phyloP scores from a whole-genome alignment of 345 rosid species.

The Hypericum androsaemum region DNA sequence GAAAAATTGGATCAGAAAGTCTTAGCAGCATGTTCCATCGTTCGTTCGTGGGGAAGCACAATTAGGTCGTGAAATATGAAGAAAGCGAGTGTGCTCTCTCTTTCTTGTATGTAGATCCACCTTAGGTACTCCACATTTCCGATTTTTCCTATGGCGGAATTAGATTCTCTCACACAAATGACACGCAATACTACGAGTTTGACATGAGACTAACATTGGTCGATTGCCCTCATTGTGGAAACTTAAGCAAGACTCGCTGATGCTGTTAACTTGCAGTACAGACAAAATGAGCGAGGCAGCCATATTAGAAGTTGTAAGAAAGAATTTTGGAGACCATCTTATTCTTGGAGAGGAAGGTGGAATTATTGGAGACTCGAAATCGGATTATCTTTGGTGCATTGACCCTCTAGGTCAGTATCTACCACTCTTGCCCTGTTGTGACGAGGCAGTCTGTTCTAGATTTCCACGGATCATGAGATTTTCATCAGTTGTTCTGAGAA shows the following conservation, averaged over 20 bases:
- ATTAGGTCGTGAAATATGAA: too few species aligned
- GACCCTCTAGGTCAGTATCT: constrained; percentile 77
- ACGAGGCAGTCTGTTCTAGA: background rate
- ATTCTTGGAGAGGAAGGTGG: constrained; percentile 98
- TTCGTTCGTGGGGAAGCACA: too few species aligned
- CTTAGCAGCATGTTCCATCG: too few species aligned
- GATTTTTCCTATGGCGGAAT: too few species aligned
- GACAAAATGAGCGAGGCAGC: constrained; percentile 88
- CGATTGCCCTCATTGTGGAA: background rate
- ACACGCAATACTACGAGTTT: too few species aligned
- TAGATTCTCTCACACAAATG: too few species aligned
- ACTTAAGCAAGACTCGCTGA: constrained; percentile 7
- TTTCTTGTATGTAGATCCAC: too few species aligned
- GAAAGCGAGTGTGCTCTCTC: too few species aligned
- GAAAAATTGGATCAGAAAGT: too few species aligned
- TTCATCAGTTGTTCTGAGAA: background rate
- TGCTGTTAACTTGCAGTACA: constrained; percentile 45
- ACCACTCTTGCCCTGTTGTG: background rate
- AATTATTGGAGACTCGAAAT: constrained; percentile 60
- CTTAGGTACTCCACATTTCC: too few species aligned
- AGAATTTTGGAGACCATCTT: constrained; percentile 72
- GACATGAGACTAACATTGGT: too few species aligned
- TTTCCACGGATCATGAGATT: background rate
- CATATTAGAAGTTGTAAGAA: constrained; percentile 66
- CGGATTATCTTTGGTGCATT: constrained; percentile 96